Conservation (phyloP, 1,139 yeast genomes). For the Kodamaea suecica region DNA sequence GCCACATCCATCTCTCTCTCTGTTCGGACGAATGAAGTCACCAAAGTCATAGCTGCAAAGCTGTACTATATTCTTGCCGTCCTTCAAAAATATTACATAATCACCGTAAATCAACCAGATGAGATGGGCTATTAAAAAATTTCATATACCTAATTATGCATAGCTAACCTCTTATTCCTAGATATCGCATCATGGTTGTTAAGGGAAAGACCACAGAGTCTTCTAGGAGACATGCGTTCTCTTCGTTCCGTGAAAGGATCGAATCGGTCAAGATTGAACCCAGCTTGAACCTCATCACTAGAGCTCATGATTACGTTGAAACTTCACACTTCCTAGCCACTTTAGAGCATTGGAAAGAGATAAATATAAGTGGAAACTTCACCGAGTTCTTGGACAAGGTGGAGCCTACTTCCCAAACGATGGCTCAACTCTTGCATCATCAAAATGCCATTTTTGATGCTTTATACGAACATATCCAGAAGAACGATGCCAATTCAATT, state of each 20-base stretch:
- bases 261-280: slow-evolving; percentile 88
- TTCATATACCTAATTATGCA: slow-evolving; percentile 1
- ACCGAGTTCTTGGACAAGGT: slow-evolving; percentile 59
- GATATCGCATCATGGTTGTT: slow-evolving; percentile 10
- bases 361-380: slow-evolving; percentile 74
- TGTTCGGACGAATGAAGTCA: too few relatives aligned
- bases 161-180: too few relatives aligned
- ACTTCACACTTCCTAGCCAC: slow-evolving; percentile 78
- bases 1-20: too few relatives aligned
- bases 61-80: too few relatives aligned
- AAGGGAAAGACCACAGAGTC: slow-evolving; percentile 49
- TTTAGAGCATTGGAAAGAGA: slow-evolving; percentile 82
- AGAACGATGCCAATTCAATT: slow-evolving; percentile 65
- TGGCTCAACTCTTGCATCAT: slow-evolving; percentile 80
- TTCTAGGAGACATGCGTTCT: slow-evolving; percentile 58
- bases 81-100: background rate
- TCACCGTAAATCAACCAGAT: slow-evolving; percentile 4
- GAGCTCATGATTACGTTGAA: slow-evolving; percentile 70
- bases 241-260: slow-evolving; percentile 78
- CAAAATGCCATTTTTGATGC: slow-evolving; percentile 57
- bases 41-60: too few relatives aligned
- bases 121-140: slow-evolving; percentile 13
- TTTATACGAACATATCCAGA: slow-evolving; percentile 47
- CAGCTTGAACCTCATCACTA: slow-evolving; percentile 54
- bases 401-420: slow-evolving; percentile 56